Evolutionary conservation across 2,329 filamentous ascomycete genomes (phyloP), one percentile per base, ranked within the genome.

Genomic region (Didymella pinodella): DNA sequence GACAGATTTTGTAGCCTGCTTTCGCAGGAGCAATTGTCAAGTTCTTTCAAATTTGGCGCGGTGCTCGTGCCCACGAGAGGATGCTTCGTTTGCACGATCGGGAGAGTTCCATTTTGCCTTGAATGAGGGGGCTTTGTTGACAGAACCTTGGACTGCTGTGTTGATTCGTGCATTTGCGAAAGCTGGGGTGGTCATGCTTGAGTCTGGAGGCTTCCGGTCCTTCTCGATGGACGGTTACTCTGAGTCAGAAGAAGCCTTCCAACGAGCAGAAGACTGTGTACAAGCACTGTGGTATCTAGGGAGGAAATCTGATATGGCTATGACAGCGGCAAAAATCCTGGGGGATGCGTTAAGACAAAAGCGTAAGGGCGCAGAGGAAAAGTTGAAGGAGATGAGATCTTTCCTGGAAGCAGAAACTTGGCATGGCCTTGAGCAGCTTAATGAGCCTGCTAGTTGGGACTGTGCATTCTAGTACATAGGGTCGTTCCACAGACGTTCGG

Each of bases 61-160:
- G 43, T 79, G 80, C 28, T 81, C 80, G 0, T 80, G 80, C 43
- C 77, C 75, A 4, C 59, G 64, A 8, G 64, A 68, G 38, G 63
- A 71, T 29, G 59, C 62, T 5, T 66, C 67, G 1, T 73, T 73
- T 51, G 66, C 73, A 7, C 67, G 75, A 34, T 69, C 79, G 31
- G 64, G 72, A 22, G 80, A 82, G 22, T 83, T 85, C 53, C 84
- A 86, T 66, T 81, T 82, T 55, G 83, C 84, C 0, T 77, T 86
- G 25, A 83, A 80, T 41, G 79, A 85, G 57, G 84, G 82, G 2
- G 82, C 85, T 1, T 76, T 88, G n/a, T 67, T 88, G 54, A 86
- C 84, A 0, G 85, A 87, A 63, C 85, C 85, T 2, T 87, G 85
- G 85, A 86, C 84, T 1, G 81, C 82, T 38, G 80, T 86, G 2